These are phyloP conservation scores for Prunus mume DNA, from an alignment of 306 rosid genomes.

Conservation along the genomic window DNA sequence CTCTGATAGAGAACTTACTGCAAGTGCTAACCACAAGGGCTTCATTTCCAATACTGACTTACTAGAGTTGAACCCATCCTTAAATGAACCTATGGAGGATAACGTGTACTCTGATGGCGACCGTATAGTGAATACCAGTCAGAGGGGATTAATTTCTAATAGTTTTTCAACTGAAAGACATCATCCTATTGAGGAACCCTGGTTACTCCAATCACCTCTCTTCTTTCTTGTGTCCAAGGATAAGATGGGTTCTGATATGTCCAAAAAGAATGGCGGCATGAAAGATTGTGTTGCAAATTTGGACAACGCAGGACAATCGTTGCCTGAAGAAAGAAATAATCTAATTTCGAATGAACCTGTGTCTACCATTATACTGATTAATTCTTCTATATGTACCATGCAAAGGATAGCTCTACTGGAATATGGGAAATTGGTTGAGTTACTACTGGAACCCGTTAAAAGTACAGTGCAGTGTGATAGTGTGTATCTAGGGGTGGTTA, in stretches of 20 bases:
- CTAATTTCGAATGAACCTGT: constrained; percentile 44
- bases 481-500: constrained; percentile 77
- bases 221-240: constrained; percentile 34
- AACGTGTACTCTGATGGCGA: constrained; percentile 32
- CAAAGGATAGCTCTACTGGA: constrained; percentile 96
- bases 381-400: constrained; percentile 96
- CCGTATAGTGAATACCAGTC: constrained; percentile 23
- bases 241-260: constrained; percentile 37
- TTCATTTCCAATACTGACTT: constrained; percentile 33
- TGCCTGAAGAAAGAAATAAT: constrained; percentile 52
- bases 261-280: constrained; percentile 33
- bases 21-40: constrained; percentile 24
- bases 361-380: constrained; percentile 71
- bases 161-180: constrained; percentile 38
- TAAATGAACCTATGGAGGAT: constrained; percentile 34
- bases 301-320: constrained; percentile 42
- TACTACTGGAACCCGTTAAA: constrained; percentile 91
- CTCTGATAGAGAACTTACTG: constrained; percentile 38
- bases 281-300: constrained; percentile 35
- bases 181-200: constrained; percentile 90
- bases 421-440: constrained; percentile 77
- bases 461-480: constrained; percentile 91
- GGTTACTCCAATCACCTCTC: constrained; percentile 52
- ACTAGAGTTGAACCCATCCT: constrained; percentile 17
- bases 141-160: constrained; percentile 37